A percentile compares a stretch with the other conserved stretches of the same genome.
Evolutionary conservation across 2,329 filamentous ascomycete genomes (phyloP).

Genomic region (Fusarium albosuccineum): DNA sequence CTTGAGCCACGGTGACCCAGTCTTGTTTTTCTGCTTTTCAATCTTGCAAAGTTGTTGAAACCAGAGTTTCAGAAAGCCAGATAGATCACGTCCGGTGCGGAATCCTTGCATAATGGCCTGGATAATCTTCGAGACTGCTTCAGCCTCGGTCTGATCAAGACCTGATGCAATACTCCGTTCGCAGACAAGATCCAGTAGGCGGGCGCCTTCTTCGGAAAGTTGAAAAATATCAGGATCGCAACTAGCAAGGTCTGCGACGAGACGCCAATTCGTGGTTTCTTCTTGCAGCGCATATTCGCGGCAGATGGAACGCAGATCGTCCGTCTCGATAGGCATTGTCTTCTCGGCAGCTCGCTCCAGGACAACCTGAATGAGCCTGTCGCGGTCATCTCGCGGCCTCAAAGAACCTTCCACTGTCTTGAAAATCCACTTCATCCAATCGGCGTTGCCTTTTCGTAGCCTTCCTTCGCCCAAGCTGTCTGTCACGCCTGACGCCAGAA

Average conservation of each 20-base stretch:
- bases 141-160: constrained; percentile 33
- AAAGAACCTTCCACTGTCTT: constrained; percentile 49
- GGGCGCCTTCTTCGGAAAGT: constrained; percentile 54
- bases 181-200: constrained; percentile 57
- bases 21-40: constrained; percentile 47
- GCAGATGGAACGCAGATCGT: constrained; percentile 59
- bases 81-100: constrained; percentile 58
- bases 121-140: constrained; percentile 53
- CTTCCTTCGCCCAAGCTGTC: constrained; percentile 43
- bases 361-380: constrained; percentile 48
- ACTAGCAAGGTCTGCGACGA: constrained; percentile 56
- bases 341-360: constrained; percentile 47
- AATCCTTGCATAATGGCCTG: constrained; percentile 60
- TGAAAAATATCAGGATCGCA: constrained; percentile 64
- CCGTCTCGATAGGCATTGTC: constrained; percentile 53
- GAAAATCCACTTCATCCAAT: constrained; percentile 56
- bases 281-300: constrained; percentile 56
- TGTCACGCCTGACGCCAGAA: constrained; percentile 52
- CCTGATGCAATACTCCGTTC: constrained; percentile 47
- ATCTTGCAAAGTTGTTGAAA: constrained; percentile 56
- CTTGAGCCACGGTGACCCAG: constrained; percentile 52
- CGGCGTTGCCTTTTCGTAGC: constrained; percentile 51
- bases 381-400: constrained; percentile 40
- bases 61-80: constrained; percentile 63
- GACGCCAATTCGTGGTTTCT: constrained; percentile 56